A percentile compares a stretch with the other conserved stretches of the same genome.
Conservation (phyloP, 2,329 filamentous ascomycete species). For the Fusarium tricinctum region DNA sequence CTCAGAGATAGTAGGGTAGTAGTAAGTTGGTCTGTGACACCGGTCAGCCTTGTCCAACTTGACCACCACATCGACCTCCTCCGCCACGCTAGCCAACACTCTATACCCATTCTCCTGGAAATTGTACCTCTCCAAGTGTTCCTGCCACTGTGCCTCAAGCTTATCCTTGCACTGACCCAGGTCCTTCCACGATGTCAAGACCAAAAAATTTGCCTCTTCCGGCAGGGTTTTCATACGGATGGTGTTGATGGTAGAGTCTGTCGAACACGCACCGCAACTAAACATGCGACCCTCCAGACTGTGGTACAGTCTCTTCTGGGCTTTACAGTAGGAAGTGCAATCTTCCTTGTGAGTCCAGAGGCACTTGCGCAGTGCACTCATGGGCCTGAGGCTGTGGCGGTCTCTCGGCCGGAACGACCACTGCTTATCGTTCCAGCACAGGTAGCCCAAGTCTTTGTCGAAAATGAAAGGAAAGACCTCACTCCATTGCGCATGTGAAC, state of each 20-base stretch:
- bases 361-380: background rate
- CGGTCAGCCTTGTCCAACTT: background rate
- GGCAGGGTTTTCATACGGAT: background rate
- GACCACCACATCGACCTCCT: background rate
- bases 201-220: background rate
- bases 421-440: background rate
- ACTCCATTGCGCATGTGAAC: background rate
- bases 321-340: background rate
- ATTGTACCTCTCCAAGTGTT: background rate
- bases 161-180: background rate
- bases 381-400: rapidly evolving
- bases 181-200: slow-evolving; percentile 2
- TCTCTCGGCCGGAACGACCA: background rate
- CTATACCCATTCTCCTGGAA: rapidly evolving
- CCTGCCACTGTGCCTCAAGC: background rate
- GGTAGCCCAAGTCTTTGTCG: background rate
- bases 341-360: background rate
- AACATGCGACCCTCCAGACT: background rate
- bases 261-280: background rate
- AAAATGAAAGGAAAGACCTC: background rate
- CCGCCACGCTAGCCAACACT: background rate
- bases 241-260: background rate
- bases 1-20: background rate
- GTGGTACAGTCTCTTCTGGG: background rate
- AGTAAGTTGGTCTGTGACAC: background rate